phyloP scores from a whole-genome alignment of 106 monocot genomes.

The Dendrobium nobile region DNA sequence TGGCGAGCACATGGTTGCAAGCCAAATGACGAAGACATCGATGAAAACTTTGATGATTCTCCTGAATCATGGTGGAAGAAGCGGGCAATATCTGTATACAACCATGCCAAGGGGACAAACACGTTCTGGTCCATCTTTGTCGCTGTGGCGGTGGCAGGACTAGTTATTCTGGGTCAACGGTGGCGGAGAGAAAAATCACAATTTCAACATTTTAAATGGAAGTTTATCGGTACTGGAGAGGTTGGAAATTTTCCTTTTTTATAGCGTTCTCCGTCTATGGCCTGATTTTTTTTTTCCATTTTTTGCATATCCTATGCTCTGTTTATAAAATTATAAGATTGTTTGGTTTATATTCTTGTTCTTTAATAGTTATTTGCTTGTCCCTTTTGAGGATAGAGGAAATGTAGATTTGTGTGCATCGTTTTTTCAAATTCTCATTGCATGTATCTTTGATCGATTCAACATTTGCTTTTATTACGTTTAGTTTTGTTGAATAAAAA shows the following conservation, averaged over 20 bases:
- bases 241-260: slow-evolving; percentile 13
- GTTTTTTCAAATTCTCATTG: neutral
- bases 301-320: neutral
- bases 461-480: neutral
- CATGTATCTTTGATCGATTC: neutral
- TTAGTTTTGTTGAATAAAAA: neutral
- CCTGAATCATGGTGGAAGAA: slow-evolving; percentile 64
- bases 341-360: neutral
- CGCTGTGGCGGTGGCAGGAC: slow-evolving; percentile 54
- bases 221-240: slow-evolving; percentile 27
- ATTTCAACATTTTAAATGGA: slow-evolving; percentile 38
- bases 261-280: neutral
- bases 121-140: slow-evolving; percentile 61
- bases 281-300: neutral
- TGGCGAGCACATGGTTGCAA: slow-evolving; percentile 17
- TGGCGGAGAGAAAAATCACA: slow-evolving; percentile 53
- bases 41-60: slow-evolving; percentile 20
- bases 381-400: neutral
- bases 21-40: slow-evolving; percentile 13
- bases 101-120: slow-evolving; percentile 42
- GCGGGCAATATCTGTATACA: slow-evolving; percentile 34
- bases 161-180: slow-evolving; percentile 47
- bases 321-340: neutral
- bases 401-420: neutral
- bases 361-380: neutral